A percentile compares a stretch with the other conserved stretches of the same genome.
phyloP scores from a whole-genome alignment of 768 basidiomycete species.

The Phlegmacium glaucopus region DNA sequence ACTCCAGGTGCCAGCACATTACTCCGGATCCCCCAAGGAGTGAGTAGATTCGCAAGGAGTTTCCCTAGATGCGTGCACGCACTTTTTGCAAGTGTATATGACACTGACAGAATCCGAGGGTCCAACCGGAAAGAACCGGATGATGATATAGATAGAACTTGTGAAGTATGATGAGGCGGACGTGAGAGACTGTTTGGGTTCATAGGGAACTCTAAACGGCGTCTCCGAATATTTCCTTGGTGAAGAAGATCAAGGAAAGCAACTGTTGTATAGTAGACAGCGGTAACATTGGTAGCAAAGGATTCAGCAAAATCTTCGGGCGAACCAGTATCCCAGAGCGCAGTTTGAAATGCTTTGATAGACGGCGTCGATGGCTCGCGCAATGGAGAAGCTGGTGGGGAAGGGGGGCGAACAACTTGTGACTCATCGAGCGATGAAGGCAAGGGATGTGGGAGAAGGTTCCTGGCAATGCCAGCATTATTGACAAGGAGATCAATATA shows the following conservation, averaged over 20 bases:
- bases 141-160: constrained; percentile 70
- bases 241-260: constrained; percentile 81
- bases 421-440: constrained; percentile 43
- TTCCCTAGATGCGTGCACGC: constrained; percentile 77
- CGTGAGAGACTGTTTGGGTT: constrained; percentile 22
- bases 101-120: constrained; percentile 58
- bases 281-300: constrained; percentile 72
- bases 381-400: constrained; percentile 41
- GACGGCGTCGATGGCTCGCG: constrained; percentile 36
- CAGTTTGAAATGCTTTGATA: constrained; percentile 61
- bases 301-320: constrained; percentile 60
- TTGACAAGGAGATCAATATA: constrained; percentile 74
- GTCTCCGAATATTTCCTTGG: constrained; percentile 61
- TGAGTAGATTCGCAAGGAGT: constrained; percentile 67
- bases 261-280: constrained; percentile 72
- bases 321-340: constrained; percentile 65
- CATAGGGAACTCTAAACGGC: constrained; percentile 26
- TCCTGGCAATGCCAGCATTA: constrained; percentile 73
- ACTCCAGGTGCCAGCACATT: constrained; percentile 77
- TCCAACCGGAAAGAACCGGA: constrained; percentile 70
- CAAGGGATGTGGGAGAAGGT: constrained; percentile 51
- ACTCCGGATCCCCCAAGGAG: constrained; percentile 74
- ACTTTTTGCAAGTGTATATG: constrained; percentile 74
- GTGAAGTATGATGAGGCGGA: constrained; percentile 54
- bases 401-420: constrained; percentile 31